Evolutionary conservation across 2,329 filamentous ascomycete genomes (phyloP).

Genomic region (Claviceps quebecensis): DNA sequence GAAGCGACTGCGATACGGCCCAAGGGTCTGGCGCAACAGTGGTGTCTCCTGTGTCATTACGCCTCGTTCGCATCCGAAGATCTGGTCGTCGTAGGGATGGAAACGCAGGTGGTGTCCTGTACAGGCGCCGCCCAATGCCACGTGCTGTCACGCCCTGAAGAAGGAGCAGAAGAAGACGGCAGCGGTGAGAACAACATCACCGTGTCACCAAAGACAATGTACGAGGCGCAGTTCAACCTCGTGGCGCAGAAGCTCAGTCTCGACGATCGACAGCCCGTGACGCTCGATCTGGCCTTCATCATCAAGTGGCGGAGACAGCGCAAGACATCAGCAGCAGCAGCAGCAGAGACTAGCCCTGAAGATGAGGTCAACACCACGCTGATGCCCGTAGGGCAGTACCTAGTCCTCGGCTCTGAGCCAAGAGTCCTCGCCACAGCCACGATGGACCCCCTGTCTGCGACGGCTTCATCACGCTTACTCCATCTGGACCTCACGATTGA

Average conservation of each 20-base stretch:
- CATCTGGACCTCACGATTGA: conserved; percentile 56
- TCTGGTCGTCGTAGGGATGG: conserved; percentile 48
- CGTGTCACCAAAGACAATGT: conserved; percentile 53
- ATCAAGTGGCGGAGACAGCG: conserved; percentile 60
- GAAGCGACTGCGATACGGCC: conserved; percentile 14
- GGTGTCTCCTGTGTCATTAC: conserved; percentile 60
- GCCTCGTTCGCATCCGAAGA: conserved; percentile 68
- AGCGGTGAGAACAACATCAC: conserved; percentile 25
- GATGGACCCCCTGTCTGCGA: conserved; percentile 24
- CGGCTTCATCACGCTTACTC: conserved; percentile 20
- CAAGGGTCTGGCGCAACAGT: conserved; percentile 62
- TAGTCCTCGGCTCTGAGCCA: conserved; percentile 71
- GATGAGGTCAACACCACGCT: conserved; percentile 43
- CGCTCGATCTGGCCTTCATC: conserved; percentile 59
- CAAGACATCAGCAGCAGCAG: conserved; percentile 11
- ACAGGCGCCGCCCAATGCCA: conserved; percentile 49
- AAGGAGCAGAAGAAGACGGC: conserved; percentile 6
- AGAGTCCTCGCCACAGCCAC: conserved; percentile 57
- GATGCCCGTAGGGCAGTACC: conserved; percentile 65
- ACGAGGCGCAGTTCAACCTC: conserved; percentile 59
- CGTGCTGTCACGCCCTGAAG: conserved; percentile 23
- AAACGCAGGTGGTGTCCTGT: conserved; percentile 44
- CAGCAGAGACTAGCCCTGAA: background rate
- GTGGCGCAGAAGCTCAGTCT: conserved; percentile 62
- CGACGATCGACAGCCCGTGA: conserved; percentile 66